These are phyloP conservation scores for Trichosporon inkin DNA, from an alignment of 1,284 basidiomycete genomes.

Conservation along the genomic window DNA sequence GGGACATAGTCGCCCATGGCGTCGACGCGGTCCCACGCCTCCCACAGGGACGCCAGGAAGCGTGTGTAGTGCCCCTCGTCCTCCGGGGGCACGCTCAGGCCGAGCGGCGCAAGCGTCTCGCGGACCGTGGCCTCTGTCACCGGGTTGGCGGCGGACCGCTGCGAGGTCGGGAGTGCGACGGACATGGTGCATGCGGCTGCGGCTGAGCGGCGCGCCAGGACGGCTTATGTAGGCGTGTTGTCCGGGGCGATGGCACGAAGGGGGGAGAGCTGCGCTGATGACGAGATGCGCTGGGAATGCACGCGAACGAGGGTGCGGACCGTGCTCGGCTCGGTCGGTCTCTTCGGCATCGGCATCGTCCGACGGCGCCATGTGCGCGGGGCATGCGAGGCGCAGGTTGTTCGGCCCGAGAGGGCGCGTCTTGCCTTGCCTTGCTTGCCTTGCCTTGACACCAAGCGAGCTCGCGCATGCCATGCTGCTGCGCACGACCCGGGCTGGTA, in stretches of 20 bases:
- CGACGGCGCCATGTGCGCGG: background rate
- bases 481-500: background rate
- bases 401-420: background rate
- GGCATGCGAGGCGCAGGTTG: background rate
- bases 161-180: slow-evolving; percentile 24
- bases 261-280: too few relatives aligned
- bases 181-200: slow-evolving; percentile 23
- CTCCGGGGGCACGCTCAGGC: slow-evolving; percentile 12
- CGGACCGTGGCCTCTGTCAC: slow-evolving; percentile 24
- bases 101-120: slow-evolving; percentile 22
- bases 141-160: slow-evolving; percentile 30
- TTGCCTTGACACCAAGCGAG: too few relatives aligned
- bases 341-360: background rate
- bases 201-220: background rate
- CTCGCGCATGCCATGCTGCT: too few relatives aligned
- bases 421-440: too few relatives aligned
- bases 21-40: slow-evolving; percentile 33
- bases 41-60: slow-evolving; percentile 32
- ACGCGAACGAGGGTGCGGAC: too few relatives aligned
- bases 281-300: too few relatives aligned
- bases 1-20: slow-evolving; percentile 36
- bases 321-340: too few relatives aligned
- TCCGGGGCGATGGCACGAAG: too few relatives aligned
- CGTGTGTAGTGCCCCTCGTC: slow-evolving; percentile 20
- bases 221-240: too few relatives aligned